Conservation (phyloP, 2,329 filamentous ascomycete species). For the Claviceps lovelessii region DNA sequence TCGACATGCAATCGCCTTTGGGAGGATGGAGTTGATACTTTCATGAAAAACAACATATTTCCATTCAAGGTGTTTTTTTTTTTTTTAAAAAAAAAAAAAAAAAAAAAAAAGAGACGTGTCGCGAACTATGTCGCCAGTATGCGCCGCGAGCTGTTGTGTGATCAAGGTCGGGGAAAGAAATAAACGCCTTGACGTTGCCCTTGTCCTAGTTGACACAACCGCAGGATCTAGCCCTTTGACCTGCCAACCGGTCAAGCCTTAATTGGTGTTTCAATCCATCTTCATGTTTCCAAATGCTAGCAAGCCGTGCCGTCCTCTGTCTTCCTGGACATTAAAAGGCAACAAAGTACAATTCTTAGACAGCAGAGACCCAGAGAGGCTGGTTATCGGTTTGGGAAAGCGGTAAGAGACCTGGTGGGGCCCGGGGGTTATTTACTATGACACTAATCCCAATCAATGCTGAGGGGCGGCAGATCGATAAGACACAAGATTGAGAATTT, state of each 20-base stretch:
- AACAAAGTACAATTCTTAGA: too few species aligned
- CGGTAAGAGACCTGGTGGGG: slow-evolving; percentile 14
- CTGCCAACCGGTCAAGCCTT: background rate
- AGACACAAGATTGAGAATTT: slow-evolving; percentile 18
- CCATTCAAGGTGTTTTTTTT: too few species aligned
- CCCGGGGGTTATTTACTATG: too few species aligned
- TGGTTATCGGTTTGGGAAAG: slow-evolving; percentile 10
- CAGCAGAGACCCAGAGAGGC: background rate
- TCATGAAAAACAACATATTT: background rate
- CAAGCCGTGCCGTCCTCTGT: background rate
- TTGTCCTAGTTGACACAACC: background rate
- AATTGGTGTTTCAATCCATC: too few species aligned
- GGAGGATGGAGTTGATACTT: background rate
- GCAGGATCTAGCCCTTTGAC: too few species aligned
- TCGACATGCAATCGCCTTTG: background rate
- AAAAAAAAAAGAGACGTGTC: too few species aligned
- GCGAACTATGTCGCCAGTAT: too few species aligned
- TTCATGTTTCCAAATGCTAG: too few species aligned
- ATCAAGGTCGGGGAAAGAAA: background rate
- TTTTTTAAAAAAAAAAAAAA: too few species aligned
- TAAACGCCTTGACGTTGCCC: background rate
- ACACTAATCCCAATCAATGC: slow-evolving; percentile 14
- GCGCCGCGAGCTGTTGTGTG: background rate
- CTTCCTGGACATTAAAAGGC: too few species aligned
- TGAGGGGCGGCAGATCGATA: slow-evolving; percentile 27